These are phyloP conservation scores for Jatropha curcas DNA, from an alignment of 345 rosid genomes.

Conservation along the genomic window DNA sequence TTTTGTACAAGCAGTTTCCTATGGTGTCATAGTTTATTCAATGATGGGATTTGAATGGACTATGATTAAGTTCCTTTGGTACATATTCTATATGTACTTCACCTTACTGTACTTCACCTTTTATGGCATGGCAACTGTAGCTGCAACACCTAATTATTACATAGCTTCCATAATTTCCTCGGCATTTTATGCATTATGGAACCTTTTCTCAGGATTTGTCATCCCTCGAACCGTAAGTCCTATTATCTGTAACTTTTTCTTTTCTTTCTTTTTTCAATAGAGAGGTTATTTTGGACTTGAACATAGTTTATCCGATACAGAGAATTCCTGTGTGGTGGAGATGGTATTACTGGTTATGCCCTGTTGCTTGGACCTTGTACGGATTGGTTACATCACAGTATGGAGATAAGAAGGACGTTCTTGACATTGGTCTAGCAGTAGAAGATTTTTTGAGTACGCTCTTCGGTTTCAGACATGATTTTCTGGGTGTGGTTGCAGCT, in stretches of 20 bases:
- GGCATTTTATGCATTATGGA: neutral
- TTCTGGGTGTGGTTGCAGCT: slow-evolving; percentile 36
- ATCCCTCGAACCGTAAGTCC: slow-evolving; percentile 54
- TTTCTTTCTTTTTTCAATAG: too few species aligned
- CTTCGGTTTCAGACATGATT: slow-evolving; percentile 35
- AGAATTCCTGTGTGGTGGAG: slow-evolving; percentile 52
- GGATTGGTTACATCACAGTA: slow-evolving; percentile 41
- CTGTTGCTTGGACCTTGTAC: slow-evolving; percentile 42
- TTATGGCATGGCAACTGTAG: neutral
- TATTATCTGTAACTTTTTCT: too few species aligned
- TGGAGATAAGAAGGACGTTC: slow-evolving; percentile 25
- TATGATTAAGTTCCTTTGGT: neutral
- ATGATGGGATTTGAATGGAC: slow-evolving; percentile 5
- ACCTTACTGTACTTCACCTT: slow-evolving; percentile 6
- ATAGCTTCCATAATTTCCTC: neutral
- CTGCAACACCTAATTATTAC: neutral
- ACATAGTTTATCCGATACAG: slow-evolving; percentile 13
- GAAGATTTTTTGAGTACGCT: slow-evolving; percentile 23
- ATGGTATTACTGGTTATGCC: slow-evolving; percentile 48
- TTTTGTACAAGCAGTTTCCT: neutral
- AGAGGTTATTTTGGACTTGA: too few species aligned
- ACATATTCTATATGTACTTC: neutral
- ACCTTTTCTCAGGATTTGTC: slow-evolving; percentile 42
- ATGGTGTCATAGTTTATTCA: neutral
- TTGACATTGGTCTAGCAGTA: slow-evolving; percentile 23